Percentiles rank a stretch among this genome's conserved stretches.
Evolutionary conservation across 495 filamentous ascomycete species (phyloP).

Genomic region (Penicillium bialowiezense): DNA sequence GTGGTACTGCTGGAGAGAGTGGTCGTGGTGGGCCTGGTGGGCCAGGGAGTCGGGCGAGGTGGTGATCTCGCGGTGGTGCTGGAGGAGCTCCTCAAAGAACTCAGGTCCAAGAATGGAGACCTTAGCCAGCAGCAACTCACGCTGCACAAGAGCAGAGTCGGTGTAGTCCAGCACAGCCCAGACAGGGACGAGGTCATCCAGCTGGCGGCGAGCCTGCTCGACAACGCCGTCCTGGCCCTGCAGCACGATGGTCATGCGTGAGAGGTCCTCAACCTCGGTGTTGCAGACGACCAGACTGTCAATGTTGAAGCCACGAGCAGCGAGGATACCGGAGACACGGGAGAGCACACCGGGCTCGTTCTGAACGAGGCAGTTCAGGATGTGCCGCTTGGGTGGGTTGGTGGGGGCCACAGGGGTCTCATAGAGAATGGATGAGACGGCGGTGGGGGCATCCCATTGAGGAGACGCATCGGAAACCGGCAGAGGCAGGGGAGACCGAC

Average conservation of each 20-base stretch:
- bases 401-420: slow-evolving; percentile 86
- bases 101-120: slow-evolving; percentile 93
- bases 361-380: slow-evolving; percentile 97
- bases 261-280: slow-evolving; percentile 95
- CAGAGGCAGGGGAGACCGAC: slow-evolving; percentile 75
- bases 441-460: slow-evolving; percentile 89
- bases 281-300: slow-evolving; percentile 96
- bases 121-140: slow-evolving; percentile 94
- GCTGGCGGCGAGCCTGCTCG: slow-evolving; percentile 91
- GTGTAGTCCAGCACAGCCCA: slow-evolving; percentile 99
- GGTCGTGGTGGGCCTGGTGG: slow-evolving; percentile 27
- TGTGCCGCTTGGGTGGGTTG: slow-evolving; percentile 84
- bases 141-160: slow-evolving; percentile 86
- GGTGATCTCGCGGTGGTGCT: slow-evolving; percentile 82
- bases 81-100: slow-evolving; percentile 93
- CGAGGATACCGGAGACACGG: slow-evolving; percentile 93
- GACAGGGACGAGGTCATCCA: slow-evolving; percentile 95
- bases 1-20: slow-evolving; percentile 59
- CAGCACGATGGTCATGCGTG: slow-evolving; percentile 97
- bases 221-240: slow-evolving; percentile 95
- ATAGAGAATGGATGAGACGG: slow-evolving; percentile 97
- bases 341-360: slow-evolving; percentile 98
- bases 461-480: slow-evolving; percentile 71
- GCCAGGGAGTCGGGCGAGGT: slow-evolving; percentile 37
- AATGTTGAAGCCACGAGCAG: slow-evolving; percentile 97